phyloP scores from a whole-genome alignment of 306 rosid species.

The Macrotyloma uniflorum region DNA sequence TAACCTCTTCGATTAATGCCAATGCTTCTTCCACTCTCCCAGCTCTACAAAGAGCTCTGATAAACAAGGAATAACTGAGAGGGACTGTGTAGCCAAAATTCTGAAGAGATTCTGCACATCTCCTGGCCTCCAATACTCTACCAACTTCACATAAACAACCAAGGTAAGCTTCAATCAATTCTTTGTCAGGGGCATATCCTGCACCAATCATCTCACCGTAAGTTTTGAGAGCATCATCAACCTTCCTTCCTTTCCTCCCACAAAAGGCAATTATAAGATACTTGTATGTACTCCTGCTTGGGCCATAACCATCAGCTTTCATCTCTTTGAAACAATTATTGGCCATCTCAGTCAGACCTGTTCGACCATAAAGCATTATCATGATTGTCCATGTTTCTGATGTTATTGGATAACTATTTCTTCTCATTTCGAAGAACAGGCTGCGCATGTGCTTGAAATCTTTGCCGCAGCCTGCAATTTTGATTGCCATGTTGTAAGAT shows the following conservation, averaged over 20 bases:
- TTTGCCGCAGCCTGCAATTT: slow-evolving; percentile 82
- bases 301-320: slow-evolving; percentile 64
- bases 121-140: slow-evolving; percentile 60
- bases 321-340: slow-evolving; percentile 65
- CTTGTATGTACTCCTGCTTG: slow-evolving; percentile 76
- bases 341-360: slow-evolving; percentile 83
- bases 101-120: slow-evolving; percentile 63
- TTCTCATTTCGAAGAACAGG: slow-evolving; percentile 79
- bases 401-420: slow-evolving; percentile 61
- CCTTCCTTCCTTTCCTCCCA: slow-evolving; percentile 81
- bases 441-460: slow-evolving; percentile 92
- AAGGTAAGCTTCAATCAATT: slow-evolving; percentile 68
- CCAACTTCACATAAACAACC: slow-evolving; percentile 79
- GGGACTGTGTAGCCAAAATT: slow-evolving; percentile 60
- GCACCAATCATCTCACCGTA: slow-evolving; percentile 66
- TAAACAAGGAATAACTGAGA: slow-evolving; percentile 61
- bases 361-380: slow-evolving; percentile 87
- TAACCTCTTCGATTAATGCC: slow-evolving; percentile 50
- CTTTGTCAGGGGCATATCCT: slow-evolving; percentile 70
- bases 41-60: slow-evolving; percentile 76
- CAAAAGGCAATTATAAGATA: slow-evolving; percentile 73
- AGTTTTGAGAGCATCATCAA: slow-evolving; percentile 61
- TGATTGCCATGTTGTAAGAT: slow-evolving; percentile 84
- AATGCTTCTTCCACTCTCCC: slow-evolving; percentile 79
- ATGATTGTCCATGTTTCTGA: slow-evolving; percentile 95